These are phyloP conservation scores for Capsicum rhomboideum DNA, from an alignment of 257 asterid species.

Conservation along the genomic window DNA sequence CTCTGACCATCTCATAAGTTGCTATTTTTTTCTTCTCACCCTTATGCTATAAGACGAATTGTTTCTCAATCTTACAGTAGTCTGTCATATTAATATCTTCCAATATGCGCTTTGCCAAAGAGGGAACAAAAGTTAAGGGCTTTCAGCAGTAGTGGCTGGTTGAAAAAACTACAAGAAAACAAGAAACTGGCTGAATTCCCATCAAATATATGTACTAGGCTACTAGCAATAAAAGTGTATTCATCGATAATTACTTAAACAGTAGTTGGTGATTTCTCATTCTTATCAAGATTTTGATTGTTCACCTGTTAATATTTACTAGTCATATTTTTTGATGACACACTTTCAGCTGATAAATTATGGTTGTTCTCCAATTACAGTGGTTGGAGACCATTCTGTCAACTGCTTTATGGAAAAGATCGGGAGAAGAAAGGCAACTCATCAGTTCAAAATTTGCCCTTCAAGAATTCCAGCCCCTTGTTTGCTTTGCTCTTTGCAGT, in stretches of 20 bases:
- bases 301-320: neutral
- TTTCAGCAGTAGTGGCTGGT: neutral
- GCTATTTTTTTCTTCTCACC: neutral
- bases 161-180: neutral
- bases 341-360: neutral
- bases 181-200: neutral
- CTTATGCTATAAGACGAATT: neutral
- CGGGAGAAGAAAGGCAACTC: constrained; percentile 39
- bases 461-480: constrained; percentile 35
- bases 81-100: neutral
- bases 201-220: neutral
- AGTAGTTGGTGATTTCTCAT: neutral
- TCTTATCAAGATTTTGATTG: neutral
- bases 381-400: constrained; percentile 55
- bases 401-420: constrained; percentile 45
- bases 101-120: neutral
- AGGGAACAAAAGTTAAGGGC: neutral
- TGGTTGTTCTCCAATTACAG: constrained; percentile 10
- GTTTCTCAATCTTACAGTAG: neutral
- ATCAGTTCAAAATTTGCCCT: constrained; percentile 42
- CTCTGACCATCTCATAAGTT: neutral
- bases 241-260: neutral
- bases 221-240: neutral
- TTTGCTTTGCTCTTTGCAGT: constrained; percentile 48
- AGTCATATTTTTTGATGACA: neutral